Evolutionary conservation across 75 land plant species (phyloP), one percentile per base, ranked within the genome.

Genomic region (Selaginella tamariscina): DNA sequence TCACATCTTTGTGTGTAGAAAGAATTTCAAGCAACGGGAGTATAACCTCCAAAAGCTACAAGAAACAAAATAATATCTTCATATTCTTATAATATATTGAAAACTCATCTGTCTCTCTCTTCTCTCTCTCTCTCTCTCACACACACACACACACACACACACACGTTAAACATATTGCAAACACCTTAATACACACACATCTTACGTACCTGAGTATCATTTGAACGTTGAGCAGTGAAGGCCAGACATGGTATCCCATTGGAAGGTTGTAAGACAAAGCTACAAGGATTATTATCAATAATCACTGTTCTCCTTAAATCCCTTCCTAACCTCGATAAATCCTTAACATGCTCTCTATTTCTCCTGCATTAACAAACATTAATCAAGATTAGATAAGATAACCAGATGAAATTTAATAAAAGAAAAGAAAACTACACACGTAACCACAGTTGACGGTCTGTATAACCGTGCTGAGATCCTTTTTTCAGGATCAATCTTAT

Each of bases 191-290:
- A n/a, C n/a, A n/a, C n/a, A n/a, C n/a, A 31, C 60, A 30, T 23
- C 33, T 29, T 33, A n/a, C 65, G 13, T 77, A 88, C 93, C 86
- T 88, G 89, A 2, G 74, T 73, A 70, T 88, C 93, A 29, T 78
- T 73, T 30, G 89, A 80, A 32, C 82, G 84, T 63, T 73, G 84
- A 24, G 86, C 86, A 28, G 89, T 82, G 64, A 88, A 88, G 64
- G 93, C 84, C 64, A 86, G 64, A 57, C 93, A 88, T 1, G 93
- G 93, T 60, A 88, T 86, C 55, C 93, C 93, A 82, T 88, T 88
- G 15, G 78, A 27, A 24, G 93, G 93, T 68, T 88, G 93, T 75
- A 88, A 68, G 56, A 88, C 66, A 77, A 88, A 88, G 67, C 93
- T 88, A 70, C 85, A 88, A 5, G 93, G 93, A 68, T 88, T 88